Conservation (phyloP, 108 stramenopile genomes). For the Nitzschia inconspicua region DNA sequence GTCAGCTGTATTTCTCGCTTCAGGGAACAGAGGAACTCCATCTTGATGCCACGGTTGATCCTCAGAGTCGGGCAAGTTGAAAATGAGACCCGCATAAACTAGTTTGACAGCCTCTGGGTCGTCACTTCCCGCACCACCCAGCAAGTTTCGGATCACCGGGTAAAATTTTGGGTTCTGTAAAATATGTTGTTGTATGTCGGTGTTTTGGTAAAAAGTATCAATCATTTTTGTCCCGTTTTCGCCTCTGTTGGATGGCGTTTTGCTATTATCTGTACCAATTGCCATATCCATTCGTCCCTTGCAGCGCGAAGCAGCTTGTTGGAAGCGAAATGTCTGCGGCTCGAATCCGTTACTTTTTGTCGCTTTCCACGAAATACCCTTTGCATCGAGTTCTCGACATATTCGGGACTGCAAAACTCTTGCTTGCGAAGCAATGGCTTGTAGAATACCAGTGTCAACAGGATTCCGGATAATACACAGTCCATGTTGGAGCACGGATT, state of each 20-base stretch:
- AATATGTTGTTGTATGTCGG: not conserved
- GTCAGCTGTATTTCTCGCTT: not conserved
- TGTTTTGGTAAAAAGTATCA: not conserved
- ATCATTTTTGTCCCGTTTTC: not conserved
- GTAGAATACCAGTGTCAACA: too few species aligned
- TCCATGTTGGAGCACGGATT: not conserved
- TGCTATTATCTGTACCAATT: constrained; percentile 24
- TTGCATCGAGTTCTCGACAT: too few species aligned
- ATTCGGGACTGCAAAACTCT: too few species aligned
- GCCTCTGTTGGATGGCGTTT: constrained; percentile 1
- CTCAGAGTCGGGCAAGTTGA: constrained; percentile 32
- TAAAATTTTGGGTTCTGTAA: constrained; percentile 19
- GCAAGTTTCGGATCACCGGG: constrained; percentile 26
- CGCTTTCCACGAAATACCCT: not conserved
- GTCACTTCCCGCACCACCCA: constrained; percentile 13
- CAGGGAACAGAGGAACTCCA: constrained; percentile 43
- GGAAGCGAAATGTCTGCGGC: constrained; percentile 27
- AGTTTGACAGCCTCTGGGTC: constrained; percentile 21
- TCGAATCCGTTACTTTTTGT: not conserved
- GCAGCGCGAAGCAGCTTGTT: constrained; percentile 51
- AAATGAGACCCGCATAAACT: constrained; percentile 48
- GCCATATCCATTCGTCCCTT: constrained; percentile 46
- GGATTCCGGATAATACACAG: not conserved
- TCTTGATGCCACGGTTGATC: constrained; percentile 65
- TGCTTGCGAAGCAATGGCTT: too few species aligned